Evolutionary conservation across 2,329 filamentous ascomycete genomes (phyloP).

Genomic region (Xenoacremonium recifei): DNA sequence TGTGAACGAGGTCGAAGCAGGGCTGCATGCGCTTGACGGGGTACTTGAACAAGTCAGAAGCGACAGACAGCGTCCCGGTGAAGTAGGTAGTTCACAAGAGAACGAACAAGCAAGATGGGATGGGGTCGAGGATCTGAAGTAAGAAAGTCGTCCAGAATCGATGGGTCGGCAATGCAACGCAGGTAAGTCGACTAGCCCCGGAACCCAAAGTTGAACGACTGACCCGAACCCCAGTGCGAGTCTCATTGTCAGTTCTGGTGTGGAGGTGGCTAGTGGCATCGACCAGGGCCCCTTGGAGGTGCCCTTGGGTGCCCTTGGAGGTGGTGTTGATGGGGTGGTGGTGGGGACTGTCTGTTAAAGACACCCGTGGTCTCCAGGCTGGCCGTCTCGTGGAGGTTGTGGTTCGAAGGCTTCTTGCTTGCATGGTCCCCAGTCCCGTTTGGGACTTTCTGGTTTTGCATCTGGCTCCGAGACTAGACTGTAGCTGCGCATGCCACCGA

Average conservation of each 20-base stretch:
- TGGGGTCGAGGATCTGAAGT: constrained; percentile 25
- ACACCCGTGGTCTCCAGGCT: too few relatives aligned
- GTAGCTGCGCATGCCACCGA: too few relatives aligned
- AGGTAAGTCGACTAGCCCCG: constrained; percentile 19
- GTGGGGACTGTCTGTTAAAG: constrained; percentile 10
- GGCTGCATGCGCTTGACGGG: neutral
- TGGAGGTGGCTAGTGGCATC: constrained; percentile 31
- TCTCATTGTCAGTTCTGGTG: constrained; percentile 29
- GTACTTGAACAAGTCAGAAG: too few relatives aligned
- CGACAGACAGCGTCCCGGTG: too few relatives aligned
- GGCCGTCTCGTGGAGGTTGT: too few relatives aligned
- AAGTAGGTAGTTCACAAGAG: too few relatives aligned
- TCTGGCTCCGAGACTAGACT: too few relatives aligned
- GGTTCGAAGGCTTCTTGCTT: too few relatives aligned
- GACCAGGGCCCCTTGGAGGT: constrained; percentile 23
- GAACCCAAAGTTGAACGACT: constrained; percentile 28
- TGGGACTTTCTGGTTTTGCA: too few relatives aligned
- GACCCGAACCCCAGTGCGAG: constrained; percentile 26
- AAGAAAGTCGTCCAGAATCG: constrained; percentile 21
- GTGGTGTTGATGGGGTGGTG: constrained; percentile 29
- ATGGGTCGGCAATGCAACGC: constrained; percentile 20
- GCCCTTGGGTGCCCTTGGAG: too few relatives aligned
- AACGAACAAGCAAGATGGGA: constrained; percentile 1
- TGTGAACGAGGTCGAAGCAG: too few relatives aligned
- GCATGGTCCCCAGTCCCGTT: too few relatives aligned